Evolutionary conservation across 1,139 yeast genomes (phyloP).

Genomic region (Yamadazyma epiphylla): DNA sequence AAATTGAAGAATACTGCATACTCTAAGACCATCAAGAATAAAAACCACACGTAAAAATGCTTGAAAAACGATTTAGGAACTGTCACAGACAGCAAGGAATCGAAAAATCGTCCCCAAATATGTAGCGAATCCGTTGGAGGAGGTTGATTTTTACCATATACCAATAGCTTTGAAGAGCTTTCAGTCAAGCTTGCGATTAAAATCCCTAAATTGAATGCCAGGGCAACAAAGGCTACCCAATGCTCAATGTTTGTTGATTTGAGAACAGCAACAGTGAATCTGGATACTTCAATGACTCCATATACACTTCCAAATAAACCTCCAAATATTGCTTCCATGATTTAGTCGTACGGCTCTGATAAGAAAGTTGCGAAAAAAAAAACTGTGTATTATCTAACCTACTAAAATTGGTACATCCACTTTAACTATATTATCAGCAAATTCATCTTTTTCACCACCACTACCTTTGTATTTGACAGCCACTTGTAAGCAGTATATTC

Average conservation of each 20-base stretch:
- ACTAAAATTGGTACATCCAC: slow-evolving; percentile 42
- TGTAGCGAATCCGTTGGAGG: slow-evolving; percentile 1
- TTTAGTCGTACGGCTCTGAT: no score
- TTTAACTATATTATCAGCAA: slow-evolving; percentile 31
- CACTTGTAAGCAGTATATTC: slow-evolving; percentile 40
- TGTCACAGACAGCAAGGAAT: slow-evolving; percentile 15
- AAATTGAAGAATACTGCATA: slow-evolving; percentile 8
- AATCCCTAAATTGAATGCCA: slow-evolving; percentile 7
- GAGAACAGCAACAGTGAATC: neutral
- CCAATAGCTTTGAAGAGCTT: slow-evolving; percentile 6
- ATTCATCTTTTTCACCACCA: slow-evolving; percentile 30
- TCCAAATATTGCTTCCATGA: no score
- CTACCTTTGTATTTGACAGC: slow-evolving; percentile 37
- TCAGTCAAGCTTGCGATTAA: slow-evolving; percentile 9
- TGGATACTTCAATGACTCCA: neutral
- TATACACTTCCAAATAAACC: no score
- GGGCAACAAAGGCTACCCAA: slow-evolving; percentile 7
- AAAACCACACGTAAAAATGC: slow-evolving; percentile 43
- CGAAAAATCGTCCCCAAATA: slow-evolving; percentile 3
- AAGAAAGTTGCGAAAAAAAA: no score
- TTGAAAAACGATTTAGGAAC: slow-evolving; percentile 49
- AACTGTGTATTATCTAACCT: slow-evolving; percentile 19
- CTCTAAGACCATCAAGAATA: slow-evolving; percentile 7
- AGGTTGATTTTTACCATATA: slow-evolving; percentile 12
- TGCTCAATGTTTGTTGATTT: slow-evolving; percentile 6